phyloP scores from a whole-genome alignment of 106 monocot species.

The Dendrobium nobile region DNA sequence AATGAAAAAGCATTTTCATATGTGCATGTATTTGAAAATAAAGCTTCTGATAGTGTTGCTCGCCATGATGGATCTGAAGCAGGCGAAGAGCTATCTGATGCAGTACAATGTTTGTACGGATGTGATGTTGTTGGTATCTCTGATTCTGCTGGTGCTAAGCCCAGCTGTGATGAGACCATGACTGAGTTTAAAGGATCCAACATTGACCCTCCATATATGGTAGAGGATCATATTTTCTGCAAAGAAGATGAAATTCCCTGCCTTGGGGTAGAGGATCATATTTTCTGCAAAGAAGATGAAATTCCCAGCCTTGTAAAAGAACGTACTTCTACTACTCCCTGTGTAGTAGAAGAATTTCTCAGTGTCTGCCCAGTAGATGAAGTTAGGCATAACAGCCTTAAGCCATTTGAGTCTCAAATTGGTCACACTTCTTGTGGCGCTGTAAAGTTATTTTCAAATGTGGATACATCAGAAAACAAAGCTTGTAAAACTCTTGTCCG shows the following conservation, averaged over 20 bases:
- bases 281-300: conserved; percentile 13
- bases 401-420: neutral
- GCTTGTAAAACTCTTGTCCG: neutral
- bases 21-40: neutral
- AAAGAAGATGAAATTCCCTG: conserved; percentile 19
- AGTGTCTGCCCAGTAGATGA: neutral
- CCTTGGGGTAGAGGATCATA: conserved; percentile 5
- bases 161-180: conserved; percentile 19
- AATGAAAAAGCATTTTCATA: neutral
- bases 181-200: conserved; percentile 49
- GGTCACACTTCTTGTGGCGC: neutral
- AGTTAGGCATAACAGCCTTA: neutral
- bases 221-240: conserved; percentile 4
- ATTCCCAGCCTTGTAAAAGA: conserved; percentile 22
- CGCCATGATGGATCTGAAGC: conserved; percentile 9
- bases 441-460: neutral
- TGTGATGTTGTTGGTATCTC: conserved; percentile 8
- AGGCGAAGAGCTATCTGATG: conserved; percentile 1
- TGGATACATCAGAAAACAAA: neutral
- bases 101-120: neutral
- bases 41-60: neutral
- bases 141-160: neutral
- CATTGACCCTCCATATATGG: conserved; percentile 21
- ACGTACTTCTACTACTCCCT: neutral
- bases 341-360: neutral